These are phyloP conservation scores for Colletotrichum salicis DNA, from an alignment of 2,329 filamentous ascomycete genomes.

Conservation along the genomic window DNA sequence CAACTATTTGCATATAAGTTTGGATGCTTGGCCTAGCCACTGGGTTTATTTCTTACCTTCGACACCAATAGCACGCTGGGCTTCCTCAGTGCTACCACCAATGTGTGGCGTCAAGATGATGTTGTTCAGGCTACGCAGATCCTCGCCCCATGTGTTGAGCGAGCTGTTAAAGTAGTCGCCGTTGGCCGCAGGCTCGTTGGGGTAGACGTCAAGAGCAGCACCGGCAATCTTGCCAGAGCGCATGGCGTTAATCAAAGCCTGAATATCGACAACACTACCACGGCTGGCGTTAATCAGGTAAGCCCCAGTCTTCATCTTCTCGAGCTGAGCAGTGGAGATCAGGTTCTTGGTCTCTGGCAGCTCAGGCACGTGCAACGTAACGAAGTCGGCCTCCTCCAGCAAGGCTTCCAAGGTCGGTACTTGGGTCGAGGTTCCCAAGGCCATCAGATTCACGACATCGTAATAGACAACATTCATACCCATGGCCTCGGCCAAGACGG, in stretches of 20 bases:
- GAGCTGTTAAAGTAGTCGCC: slow-evolving; percentile 91
- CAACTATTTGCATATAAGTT: slow-evolving; percentile 62
- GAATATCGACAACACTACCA: slow-evolving; percentile 93
- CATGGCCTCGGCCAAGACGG: slow-evolving; percentile 95
- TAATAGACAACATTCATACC: slow-evolving; percentile 99
- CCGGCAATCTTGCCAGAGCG: slow-evolving; percentile 88
- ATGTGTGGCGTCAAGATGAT: slow-evolving; percentile 97
- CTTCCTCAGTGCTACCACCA: slow-evolving; percentile 96
- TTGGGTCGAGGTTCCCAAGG: slow-evolving; percentile 86
- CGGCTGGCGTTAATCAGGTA: slow-evolving; percentile 98
- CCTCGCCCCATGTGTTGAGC: slow-evolving; percentile 86
- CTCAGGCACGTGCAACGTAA: slow-evolving; percentile 95
- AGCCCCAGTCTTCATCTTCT: slow-evolving; percentile 89
- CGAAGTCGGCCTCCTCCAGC: slow-evolving; percentile 85
- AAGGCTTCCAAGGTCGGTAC: slow-evolving; percentile 81
- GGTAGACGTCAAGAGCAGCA: slow-evolving; percentile 96
- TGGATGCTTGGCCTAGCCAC: background rate
- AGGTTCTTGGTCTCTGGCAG: slow-evolving; percentile 91
- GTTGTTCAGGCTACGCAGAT: slow-evolving; percentile 87
- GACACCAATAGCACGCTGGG: slow-evolving; percentile 92
- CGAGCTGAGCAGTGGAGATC: slow-evolving; percentile 83
- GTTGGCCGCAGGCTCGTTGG: slow-evolving; percentile 91
- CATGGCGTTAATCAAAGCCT: slow-evolving; percentile 88
- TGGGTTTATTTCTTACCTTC: slow-evolving; percentile 64
- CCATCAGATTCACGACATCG: slow-evolving; percentile 94